A percentile compares a stretch with the other conserved stretches of the same genome.
phyloP scores from a whole-genome alignment of 139 green algal genomes.

The Pseudopediastrum boryanum region DNA sequence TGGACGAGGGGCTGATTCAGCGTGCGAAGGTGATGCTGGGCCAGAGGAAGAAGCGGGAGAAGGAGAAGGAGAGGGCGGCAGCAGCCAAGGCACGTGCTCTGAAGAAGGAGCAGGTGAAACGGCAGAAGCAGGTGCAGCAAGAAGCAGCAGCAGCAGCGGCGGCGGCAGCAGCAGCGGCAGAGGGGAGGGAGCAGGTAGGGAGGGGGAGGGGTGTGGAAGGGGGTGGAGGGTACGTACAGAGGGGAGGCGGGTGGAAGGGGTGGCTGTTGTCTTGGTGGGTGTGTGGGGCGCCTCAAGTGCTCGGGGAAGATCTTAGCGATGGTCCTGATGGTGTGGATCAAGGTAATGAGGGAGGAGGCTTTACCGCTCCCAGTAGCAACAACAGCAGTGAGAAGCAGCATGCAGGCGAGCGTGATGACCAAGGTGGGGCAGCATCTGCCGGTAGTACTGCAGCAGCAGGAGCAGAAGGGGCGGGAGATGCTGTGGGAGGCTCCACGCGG shows the following conservation, averaged over 20 bases:
- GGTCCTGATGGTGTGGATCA: no score
- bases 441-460: conserved; percentile 1
- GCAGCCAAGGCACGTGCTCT: neutral
- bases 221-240: no score
- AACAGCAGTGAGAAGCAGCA: neutral
- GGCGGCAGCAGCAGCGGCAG: neutral
- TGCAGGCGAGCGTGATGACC: no score
- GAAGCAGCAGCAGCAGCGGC: neutral
- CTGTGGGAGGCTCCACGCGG: neutral
- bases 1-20: neutral
- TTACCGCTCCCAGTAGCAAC: neutral
- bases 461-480: neutral
- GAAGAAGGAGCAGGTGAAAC: neutral
- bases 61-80: conserved; percentile 15
- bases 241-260: neutral
- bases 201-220: neutral
- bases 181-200: neutral
- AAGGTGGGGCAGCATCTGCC: neutral
- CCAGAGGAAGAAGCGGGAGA: conserved; percentile 9
- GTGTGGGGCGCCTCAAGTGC: no score
- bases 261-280: neutral
- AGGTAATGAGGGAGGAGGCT: neutral
- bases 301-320: neutral
- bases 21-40: conserved; percentile 9
- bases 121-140: conserved; percentile 11